These are phyloP conservation scores for Craspedostauros australis DNA, from an alignment of 108 stramenopile species.

Conservation along the genomic window DNA sequence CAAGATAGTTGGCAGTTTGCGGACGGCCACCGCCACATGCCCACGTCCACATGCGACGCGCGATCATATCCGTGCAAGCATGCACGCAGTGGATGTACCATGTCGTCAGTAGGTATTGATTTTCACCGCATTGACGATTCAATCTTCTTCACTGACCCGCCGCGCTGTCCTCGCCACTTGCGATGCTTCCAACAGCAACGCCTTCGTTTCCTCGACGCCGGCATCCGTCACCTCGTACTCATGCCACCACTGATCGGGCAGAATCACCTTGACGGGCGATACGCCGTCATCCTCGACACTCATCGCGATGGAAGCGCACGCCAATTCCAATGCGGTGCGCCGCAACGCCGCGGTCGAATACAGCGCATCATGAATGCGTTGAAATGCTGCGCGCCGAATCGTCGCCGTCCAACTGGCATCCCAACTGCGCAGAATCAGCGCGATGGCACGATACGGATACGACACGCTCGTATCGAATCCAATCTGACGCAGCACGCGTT, in stretches of 20 bases:
- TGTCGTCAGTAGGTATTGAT: too few species aligned
- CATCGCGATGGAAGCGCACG: slow-evolving; percentile 50
- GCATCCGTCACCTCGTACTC: not conserved
- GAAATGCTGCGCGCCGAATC: slow-evolving; percentile 26
- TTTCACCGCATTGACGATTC: too few species aligned
- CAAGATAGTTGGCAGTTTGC: too few species aligned
- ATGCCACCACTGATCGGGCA: not conserved
- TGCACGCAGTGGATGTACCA: too few species aligned
- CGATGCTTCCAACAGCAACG: too few species aligned
- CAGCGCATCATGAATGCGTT: slow-evolving; percentile 47
- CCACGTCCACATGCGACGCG: too few species aligned
- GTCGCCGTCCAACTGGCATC: slow-evolving; percentile 3
- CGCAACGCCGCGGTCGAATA: slow-evolving; percentile 34
- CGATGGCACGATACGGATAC: slow-evolving; percentile 68
- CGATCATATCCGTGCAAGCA: too few species aligned
- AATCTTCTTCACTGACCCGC: too few species aligned
- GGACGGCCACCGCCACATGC: too few species aligned
- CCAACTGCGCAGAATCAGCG: slow-evolving; percentile 3
- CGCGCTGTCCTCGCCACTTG: too few species aligned
- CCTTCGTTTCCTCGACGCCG: not conserved
- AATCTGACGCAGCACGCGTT: slow-evolving; percentile 59
- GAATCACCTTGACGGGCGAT: too few species aligned
- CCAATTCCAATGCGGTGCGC: slow-evolving; percentile 29
- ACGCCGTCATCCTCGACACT: slow-evolving; percentile 18
- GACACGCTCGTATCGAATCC: slow-evolving; percentile 68